phyloP scores from a whole-genome alignment of 495 filamentous ascomycete species.

The Neurospora sp. region DNA sequence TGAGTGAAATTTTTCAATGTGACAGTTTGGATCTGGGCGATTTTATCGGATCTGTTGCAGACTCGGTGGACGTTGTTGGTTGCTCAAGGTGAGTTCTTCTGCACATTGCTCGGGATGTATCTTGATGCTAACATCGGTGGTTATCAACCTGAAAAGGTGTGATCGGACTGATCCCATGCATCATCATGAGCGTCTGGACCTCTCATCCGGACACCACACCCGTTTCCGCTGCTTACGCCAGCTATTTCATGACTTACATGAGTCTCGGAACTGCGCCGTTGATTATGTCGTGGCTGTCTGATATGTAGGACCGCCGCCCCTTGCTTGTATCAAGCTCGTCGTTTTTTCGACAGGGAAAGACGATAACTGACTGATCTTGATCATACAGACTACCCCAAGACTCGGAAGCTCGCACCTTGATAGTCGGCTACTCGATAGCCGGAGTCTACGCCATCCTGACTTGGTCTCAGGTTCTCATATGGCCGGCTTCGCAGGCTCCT shows the following conservation, averaged over 20 bases:
- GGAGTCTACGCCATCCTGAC: conserved; percentile 29
- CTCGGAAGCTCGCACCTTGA: conserved; percentile 28
- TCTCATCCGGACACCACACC: conserved; percentile 19
- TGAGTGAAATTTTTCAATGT: not conserved
- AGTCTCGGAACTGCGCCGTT: conserved; percentile 29
- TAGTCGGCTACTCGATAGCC: conserved; percentile 30
- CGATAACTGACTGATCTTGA: not conserved
- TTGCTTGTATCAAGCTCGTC: not conserved
- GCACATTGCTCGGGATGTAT: too few species aligned
- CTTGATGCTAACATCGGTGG: too few species aligned
- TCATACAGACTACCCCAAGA: conserved; percentile 22
- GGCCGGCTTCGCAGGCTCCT: conserved; percentile 31
- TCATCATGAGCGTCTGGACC: conserved; percentile 32
- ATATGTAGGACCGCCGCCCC: conserved; percentile 15
- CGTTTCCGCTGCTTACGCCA: conserved; percentile 25
- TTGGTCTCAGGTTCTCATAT: conserved; percentile 34
- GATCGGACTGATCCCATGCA: conserved; percentile 28
- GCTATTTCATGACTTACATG: conserved; percentile 30
- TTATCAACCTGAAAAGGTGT: conserved; percentile 1
- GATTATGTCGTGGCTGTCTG: conserved; percentile 31
- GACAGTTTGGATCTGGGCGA: conserved; percentile 32
- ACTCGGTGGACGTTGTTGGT: conserved; percentile 29
- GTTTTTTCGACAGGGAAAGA: not conserved
- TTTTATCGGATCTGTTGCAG: conserved; percentile 25
- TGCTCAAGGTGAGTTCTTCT: conserved; percentile 19